These are phyloP conservation scores for Colletotrichum sp. DNA, from an alignment of 2,329 filamentous ascomycete genomes.

Conservation along the genomic window DNA sequence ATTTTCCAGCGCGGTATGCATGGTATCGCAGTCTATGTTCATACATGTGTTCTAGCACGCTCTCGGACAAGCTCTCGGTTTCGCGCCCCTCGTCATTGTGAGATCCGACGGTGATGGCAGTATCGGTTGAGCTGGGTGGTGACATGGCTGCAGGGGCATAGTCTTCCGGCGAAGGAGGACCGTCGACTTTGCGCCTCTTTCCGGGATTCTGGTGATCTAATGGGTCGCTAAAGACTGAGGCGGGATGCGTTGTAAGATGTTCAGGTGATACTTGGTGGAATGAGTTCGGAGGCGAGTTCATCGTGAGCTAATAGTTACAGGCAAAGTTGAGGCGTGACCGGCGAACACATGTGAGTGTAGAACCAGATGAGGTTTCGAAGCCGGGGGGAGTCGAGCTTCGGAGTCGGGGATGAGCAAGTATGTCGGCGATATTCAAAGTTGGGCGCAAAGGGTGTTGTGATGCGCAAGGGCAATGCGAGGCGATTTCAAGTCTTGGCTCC, in stretches of 20 bases:
- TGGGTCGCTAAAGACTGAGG: background rate
- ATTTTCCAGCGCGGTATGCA: constrained; percentile 45
- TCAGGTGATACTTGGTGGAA: background rate
- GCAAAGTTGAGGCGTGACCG: background rate
- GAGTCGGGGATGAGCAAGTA: background rate
- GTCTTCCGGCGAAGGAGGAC: constrained; percentile 10
- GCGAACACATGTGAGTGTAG: background rate
- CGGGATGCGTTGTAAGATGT: background rate
- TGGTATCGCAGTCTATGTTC: constrained; percentile 45
- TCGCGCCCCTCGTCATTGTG: constrained; percentile 25
- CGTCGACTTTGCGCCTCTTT: background rate
- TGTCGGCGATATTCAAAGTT: background rate
- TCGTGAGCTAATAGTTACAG: background rate
- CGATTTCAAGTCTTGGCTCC: background rate
- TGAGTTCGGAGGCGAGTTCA: constrained; percentile 22
- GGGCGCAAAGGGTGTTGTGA: background rate
- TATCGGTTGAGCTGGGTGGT: constrained; percentile 10
- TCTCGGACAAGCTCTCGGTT: constrained; percentile 45
- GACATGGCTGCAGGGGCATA: constrained; percentile 11
- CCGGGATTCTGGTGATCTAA: background rate
- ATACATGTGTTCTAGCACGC: constrained; percentile 46
- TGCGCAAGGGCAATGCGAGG: background rate
- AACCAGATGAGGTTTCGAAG: background rate
- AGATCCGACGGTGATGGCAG: constrained; percentile 20
- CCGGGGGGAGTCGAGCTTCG: background rate